These are phyloP conservation scores for Capsella bursapastoris DNA, from an alignment of 345 rosid species.

Conservation along the genomic window DNA sequence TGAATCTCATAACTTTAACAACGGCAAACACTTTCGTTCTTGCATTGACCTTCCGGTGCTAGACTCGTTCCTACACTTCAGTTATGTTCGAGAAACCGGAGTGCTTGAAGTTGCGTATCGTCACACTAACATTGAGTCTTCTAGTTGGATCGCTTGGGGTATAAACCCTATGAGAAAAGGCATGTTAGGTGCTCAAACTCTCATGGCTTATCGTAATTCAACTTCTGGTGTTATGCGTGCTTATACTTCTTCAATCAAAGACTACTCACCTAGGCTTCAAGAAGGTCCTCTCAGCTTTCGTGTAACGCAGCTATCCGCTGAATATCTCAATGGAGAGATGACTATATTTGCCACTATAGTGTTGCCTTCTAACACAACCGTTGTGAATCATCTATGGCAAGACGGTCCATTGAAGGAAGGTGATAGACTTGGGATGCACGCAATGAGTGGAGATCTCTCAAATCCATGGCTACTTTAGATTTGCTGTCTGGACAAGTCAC, in stretches of 20 bases:
- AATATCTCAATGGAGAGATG: conserved; percentile 51
- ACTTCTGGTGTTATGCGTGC: conserved; percentile 54
- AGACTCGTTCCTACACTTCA: conserved; percentile 55
- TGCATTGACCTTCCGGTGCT: neutral
- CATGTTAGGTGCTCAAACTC: conserved; percentile 59
- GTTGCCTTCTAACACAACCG: conserved; percentile 43
- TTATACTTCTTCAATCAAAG: conserved; percentile 58
- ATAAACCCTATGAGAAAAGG: conserved; percentile 47
- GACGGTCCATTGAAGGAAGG: conserved; percentile 58
- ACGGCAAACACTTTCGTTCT: neutral
- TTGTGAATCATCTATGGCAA: conserved; percentile 79
- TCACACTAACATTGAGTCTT: conserved; percentile 48
- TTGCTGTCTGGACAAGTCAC: conserved; percentile 60
- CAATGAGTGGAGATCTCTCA: conserved; percentile 54
- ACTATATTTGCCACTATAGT: conserved; percentile 62
- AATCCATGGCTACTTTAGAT: conserved; percentile 63
- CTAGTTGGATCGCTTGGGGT: conserved; percentile 65
- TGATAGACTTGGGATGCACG: conserved; percentile 48
- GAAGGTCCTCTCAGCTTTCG: conserved; percentile 59
- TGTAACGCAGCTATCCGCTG: conserved; percentile 56
- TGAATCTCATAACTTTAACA: conserved; percentile 20
- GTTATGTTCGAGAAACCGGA: conserved; percentile 51
- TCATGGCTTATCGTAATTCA: conserved; percentile 60
- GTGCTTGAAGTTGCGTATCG: conserved; percentile 60
- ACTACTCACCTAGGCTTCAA: conserved; percentile 49